Conservation (phyloP, 2,329 filamentous ascomycete species). For the Talaromyces sp. region DNA sequence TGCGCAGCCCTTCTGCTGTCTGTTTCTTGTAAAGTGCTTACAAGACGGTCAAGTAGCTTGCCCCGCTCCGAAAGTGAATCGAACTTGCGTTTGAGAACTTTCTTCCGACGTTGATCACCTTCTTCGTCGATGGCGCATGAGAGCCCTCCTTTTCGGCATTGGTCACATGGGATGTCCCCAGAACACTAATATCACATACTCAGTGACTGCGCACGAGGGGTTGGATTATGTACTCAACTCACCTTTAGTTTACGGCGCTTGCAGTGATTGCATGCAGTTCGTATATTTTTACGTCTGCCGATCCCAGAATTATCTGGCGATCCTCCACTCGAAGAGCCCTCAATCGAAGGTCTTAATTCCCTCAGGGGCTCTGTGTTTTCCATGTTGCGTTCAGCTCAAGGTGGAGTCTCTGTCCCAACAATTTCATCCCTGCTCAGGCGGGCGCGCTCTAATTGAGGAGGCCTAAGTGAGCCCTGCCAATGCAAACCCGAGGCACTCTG, state of each 20-base stretch:
- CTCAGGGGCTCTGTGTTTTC: background rate
- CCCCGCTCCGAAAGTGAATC: conserved; percentile 28
- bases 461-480: background rate
- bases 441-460: background rate
- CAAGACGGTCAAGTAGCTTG: conserved; percentile 27
- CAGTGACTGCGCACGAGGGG: background rate
- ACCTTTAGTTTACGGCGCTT: conserved; percentile 33
- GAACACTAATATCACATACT: conserved; percentile 3
- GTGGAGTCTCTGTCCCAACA: background rate
- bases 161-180: conserved; percentile 7
- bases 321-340: conserved; percentile 11
- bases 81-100: conserved; percentile 28
- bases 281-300: conserved; percentile 26
- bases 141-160: conserved; percentile 3
- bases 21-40: conserved; percentile 26
- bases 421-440: background rate
- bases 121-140: conserved; percentile 8
- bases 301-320: conserved; percentile 14
- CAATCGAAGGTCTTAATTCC: background rate
- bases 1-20: conserved; percentile 20
- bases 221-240: background rate
- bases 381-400: background rate
- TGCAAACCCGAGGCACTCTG: background rate
- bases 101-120: conserved; percentile 15
- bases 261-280: conserved; percentile 27